phyloP scores from a whole-genome alignment of 768 basidiomycete species.

The Mycena leptocephala region DNA sequence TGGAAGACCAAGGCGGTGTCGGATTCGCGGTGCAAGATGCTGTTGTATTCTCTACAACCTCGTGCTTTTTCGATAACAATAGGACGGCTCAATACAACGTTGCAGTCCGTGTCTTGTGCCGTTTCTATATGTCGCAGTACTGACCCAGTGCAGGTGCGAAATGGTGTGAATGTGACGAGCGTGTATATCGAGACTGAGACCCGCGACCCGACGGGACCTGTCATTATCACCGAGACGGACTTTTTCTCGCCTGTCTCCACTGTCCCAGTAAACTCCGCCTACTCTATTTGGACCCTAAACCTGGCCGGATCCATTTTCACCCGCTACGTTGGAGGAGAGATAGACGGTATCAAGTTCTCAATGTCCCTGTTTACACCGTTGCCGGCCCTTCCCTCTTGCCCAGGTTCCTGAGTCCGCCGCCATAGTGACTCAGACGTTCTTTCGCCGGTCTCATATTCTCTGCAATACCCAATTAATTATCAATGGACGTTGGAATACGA shows the following conservation, averaged over 20 bases:
- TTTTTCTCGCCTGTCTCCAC: slow-evolving; percentile 11
- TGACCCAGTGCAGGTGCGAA: slow-evolving; percentile 18
- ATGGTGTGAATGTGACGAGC: slow-evolving; percentile 5
- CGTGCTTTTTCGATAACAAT: slow-evolving; percentile 13
- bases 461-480: slow-evolving; percentile 15
- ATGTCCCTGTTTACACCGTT: slow-evolving; percentile 11
- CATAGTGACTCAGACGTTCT: slow-evolving; percentile 6
- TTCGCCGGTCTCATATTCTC: slow-evolving; percentile 11
- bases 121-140: slow-evolving; percentile 1
- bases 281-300: slow-evolving; percentile 16
- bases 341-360: slow-evolving; percentile 14
- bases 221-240: background rate
- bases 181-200: slow-evolving; percentile 18
- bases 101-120: slow-evolving; percentile 14
- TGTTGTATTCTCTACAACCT: slow-evolving; percentile 10
- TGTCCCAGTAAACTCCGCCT: slow-evolving; percentile 10
- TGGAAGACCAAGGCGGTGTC: slow-evolving; percentile 22
- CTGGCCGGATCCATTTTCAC: slow-evolving; percentile 4
- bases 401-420: slow-evolving; percentile 3
- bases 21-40: slow-evolving; percentile 17
- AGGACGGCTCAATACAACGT: slow-evolving; percentile 2
- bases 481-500: slow-evolving; percentile 11
- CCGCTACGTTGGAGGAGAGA: slow-evolving; percentile 20
- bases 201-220: background rate
- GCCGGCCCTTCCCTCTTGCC: slow-evolving; percentile 15